Conservation (phyloP, 805 yeast species). For the Suhomyces kilbournensis region DNA sequence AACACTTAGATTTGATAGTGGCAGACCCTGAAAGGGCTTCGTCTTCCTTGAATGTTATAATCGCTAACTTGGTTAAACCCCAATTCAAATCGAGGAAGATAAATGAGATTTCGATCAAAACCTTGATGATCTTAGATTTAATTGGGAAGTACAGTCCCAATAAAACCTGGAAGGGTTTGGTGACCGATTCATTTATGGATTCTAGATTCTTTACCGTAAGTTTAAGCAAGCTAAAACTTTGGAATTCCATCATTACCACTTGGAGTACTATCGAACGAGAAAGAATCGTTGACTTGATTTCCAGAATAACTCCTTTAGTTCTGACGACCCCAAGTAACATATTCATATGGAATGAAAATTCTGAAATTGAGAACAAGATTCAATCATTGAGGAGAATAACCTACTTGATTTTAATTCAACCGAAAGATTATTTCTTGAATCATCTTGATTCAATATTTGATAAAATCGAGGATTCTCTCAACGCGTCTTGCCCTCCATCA, state of each 20-base stretch:
- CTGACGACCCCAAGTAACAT: constrained; percentile 56
- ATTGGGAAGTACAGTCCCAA: constrained; percentile 33
- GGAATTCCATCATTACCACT: constrained; percentile 54
- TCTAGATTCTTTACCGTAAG: constrained; percentile 47
- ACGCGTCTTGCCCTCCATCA: constrained; percentile 29
- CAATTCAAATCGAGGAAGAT: constrained; percentile 45
- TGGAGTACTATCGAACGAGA: constrained; percentile 72
- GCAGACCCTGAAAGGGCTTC: constrained; percentile 62
- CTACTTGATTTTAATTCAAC: constrained; percentile 60
- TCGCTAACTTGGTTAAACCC: constrained; percentile 54
- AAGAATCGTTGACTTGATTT: constrained; percentile 47
- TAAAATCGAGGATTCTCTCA: constrained; percentile 31
- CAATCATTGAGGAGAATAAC: constrained; percentile 59
- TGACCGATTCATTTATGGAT: constrained; percentile 67
- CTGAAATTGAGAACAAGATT: constrained; percentile 54
- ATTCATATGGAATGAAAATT: constrained; percentile 67
- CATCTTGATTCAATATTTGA: constrained; percentile 48
- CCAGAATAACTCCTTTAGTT: constrained; percentile 27
- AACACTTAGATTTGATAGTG: constrained; percentile 38
- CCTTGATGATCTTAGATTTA: constrained; percentile 44
- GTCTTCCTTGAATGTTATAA: constrained; percentile 47
- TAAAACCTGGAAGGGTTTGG: constrained; percentile 61
- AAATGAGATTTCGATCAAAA: constrained; percentile 35
- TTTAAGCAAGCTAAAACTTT: constrained; percentile 27
- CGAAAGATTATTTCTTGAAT: constrained; percentile 53